Evolutionary conservation across 1,139 yeast species (phyloP).

Genomic region (Hansenula sp.): DNA sequence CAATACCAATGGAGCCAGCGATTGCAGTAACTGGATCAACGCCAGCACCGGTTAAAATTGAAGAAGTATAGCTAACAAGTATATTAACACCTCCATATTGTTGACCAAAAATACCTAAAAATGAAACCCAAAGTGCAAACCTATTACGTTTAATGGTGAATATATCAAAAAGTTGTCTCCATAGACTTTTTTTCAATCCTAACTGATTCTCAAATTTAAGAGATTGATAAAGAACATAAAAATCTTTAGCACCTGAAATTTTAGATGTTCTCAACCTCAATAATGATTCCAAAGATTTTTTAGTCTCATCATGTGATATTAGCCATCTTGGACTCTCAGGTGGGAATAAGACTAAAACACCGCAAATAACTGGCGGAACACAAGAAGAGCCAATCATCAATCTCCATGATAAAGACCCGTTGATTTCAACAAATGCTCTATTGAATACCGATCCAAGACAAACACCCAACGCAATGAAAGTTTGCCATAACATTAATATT

Average conservation of each 20-base stretch:
- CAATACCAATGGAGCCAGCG: slow-evolving; percentile 54
- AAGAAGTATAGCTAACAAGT: slow-evolving; percentile 50
- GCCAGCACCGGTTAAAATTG: slow-evolving; percentile 45
- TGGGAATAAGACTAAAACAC: slow-evolving; percentile 17
- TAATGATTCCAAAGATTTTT: slow-evolving; percentile 33
- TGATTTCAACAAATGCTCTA: slow-evolving; percentile 30
- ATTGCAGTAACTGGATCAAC: slow-evolving; percentile 41
- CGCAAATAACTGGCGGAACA: slow-evolving; percentile 27
- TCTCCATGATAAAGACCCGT: slow-evolving; percentile 29
- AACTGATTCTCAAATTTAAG: slow-evolving; percentile 38
- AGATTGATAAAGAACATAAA: slow-evolving; percentile 41
- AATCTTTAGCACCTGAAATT: slow-evolving; percentile 45
- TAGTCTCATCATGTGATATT: slow-evolving; percentile 33
- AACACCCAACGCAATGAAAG: slow-evolving; percentile 35
- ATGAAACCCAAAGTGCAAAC: slow-evolving; percentile 50
- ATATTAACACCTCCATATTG: slow-evolving; percentile 59
- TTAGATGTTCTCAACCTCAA: slow-evolving; percentile 32
- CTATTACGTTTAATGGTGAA: slow-evolving; percentile 47
- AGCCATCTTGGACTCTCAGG: slow-evolving; percentile 50
- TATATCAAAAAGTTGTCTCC: slow-evolving; percentile 38
- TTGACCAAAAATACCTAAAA: slow-evolving; percentile 55
- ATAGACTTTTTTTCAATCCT: slow-evolving; percentile 27
- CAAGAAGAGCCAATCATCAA: slow-evolving; percentile 34
- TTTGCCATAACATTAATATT: slow-evolving; percentile 35
- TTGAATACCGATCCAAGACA: slow-evolving; percentile 34